Evolutionary conservation across 164 flowering plant species (phyloP).

Genomic region (Sextonia rubra): DNA sequence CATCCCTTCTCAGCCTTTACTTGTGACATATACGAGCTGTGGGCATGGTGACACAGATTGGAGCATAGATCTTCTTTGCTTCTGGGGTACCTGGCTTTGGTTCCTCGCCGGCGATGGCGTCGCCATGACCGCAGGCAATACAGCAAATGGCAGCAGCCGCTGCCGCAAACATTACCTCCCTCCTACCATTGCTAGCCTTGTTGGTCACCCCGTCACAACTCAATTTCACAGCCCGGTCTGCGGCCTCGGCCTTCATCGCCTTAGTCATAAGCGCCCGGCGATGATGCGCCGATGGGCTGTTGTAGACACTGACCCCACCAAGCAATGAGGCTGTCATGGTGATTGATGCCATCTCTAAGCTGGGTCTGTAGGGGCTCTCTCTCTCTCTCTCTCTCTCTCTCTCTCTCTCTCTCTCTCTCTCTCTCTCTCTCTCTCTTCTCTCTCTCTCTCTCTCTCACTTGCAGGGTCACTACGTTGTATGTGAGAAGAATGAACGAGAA

Average conservation of each 20-base stretch:
- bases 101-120: constrained; percentile 45
- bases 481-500: too few species aligned
- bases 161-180: constrained; percentile 67
- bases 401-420: too few species aligned
- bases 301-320: constrained; percentile 24
- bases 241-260: constrained; percentile 26
- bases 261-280: constrained; percentile 32
- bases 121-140: constrained; percentile 21
- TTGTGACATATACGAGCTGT: constrained; percentile 79
- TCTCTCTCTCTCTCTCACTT: too few species aligned
- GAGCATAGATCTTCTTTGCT: constrained; percentile 72
- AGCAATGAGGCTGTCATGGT: constrained; percentile 59
- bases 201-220: constrained; percentile 15
- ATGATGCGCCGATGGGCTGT: constrained; percentile 12
- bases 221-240: constrained; percentile 12
- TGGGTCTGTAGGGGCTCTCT: too few species aligned
- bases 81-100: constrained; percentile 55
- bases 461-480: too few species aligned
- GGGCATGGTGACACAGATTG: constrained; percentile 76
- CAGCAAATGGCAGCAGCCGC: constrained; percentile 58
- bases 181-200: constrained; percentile 43
- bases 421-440: too few species aligned
- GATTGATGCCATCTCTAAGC: constrained; percentile 52
- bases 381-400: too few species aligned
- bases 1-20: constrained; percentile 18